Percentiles rank a stretch among this genome's conserved stretches.
These are phyloP conservation scores for Rachicladosporium sp. DNA, from an alignment of 2,329 filamentous ascomycete species.

Conservation along the genomic window DNA sequence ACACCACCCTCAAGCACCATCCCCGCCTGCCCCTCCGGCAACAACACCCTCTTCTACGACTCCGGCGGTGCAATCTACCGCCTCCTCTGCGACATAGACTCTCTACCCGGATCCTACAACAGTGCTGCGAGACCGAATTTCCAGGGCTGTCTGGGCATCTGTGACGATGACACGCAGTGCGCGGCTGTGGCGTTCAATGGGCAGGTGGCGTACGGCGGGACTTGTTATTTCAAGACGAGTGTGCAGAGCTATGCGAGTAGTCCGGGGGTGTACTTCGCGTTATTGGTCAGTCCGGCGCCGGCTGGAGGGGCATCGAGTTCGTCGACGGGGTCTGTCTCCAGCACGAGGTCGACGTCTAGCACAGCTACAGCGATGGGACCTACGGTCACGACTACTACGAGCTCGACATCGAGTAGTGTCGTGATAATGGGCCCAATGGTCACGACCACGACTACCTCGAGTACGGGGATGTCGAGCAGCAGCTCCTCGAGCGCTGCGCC, in stretches of 20 bases:
- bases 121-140: background rate
- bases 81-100: constrained; percentile 6
- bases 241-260: background rate
- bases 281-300: too few relatives aligned
- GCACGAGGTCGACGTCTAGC: too few relatives aligned
- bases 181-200: background rate
- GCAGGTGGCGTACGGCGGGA: background rate
- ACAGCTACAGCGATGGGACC: too few relatives aligned
- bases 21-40: constrained; percentile 7
- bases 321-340: too few relatives aligned
- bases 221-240: constrained; percentile 4
- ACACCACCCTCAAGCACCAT: background rate
- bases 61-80: constrained; percentile 7
- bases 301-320: too few relatives aligned
- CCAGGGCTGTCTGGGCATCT: constrained; percentile 1
- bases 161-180: constrained; percentile 3
- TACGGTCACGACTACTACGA: background rate
- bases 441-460: too few relatives aligned
- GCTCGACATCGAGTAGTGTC: constrained; percentile 1
- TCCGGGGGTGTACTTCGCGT: too few relatives aligned
- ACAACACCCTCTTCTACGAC: constrained; percentile 6
- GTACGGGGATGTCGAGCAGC: too few relatives aligned
- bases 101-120: background rate
- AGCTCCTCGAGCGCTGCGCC: too few relatives aligned
- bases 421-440: too few relatives aligned